These are phyloP conservation scores for Trypanosoma caninum DNA, from an alignment of 208 protist species.

Conservation along the genomic window DNA sequence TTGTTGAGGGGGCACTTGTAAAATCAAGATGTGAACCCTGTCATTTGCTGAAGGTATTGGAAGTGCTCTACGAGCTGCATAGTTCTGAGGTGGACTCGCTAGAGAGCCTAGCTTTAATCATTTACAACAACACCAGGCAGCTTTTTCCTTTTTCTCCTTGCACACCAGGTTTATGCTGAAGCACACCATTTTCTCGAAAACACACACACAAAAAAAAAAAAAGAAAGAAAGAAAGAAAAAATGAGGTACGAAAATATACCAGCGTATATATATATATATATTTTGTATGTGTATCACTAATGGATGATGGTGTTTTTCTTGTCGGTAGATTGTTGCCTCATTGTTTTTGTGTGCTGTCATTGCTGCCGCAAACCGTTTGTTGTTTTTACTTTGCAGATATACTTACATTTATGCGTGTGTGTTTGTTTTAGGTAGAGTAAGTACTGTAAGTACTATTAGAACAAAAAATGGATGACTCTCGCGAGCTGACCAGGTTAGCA, in stretches of 20 bases:
- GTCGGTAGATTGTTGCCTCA: too few relatives aligned
- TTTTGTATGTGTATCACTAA: too few relatives aligned
- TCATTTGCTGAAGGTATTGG: conserved; percentile 51
- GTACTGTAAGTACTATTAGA: too few relatives aligned
- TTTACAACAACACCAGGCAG: conserved; percentile 47
- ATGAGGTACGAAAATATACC: too few relatives aligned
- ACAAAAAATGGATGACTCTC: conserved; percentile 23
- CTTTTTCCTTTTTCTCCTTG: conserved; percentile 53
- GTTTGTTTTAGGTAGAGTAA: background rate
- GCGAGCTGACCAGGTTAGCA: conserved; percentile 30
- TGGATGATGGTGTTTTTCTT: too few relatives aligned
- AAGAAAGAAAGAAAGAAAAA: background rate
- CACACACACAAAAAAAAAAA: conserved; percentile 1
- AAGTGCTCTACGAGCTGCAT: conserved; percentile 66
- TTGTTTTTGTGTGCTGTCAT: too few relatives aligned
- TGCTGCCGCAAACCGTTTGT: too few relatives aligned
- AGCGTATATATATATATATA: too few relatives aligned
- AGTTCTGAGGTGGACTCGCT: conserved; percentile 38
- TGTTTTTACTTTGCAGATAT: background rate
- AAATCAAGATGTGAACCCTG: conserved; percentile 76
- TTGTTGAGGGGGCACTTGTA: conserved; percentile 48
- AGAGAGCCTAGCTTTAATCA: conserved; percentile 35
- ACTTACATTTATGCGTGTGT: background rate
- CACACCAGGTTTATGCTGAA: background rate
- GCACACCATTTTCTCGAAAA: too few relatives aligned